phyloP scores from a whole-genome alignment of 2,329 filamentous ascomycete species.

The Colletotrichum coccodes region DNA sequence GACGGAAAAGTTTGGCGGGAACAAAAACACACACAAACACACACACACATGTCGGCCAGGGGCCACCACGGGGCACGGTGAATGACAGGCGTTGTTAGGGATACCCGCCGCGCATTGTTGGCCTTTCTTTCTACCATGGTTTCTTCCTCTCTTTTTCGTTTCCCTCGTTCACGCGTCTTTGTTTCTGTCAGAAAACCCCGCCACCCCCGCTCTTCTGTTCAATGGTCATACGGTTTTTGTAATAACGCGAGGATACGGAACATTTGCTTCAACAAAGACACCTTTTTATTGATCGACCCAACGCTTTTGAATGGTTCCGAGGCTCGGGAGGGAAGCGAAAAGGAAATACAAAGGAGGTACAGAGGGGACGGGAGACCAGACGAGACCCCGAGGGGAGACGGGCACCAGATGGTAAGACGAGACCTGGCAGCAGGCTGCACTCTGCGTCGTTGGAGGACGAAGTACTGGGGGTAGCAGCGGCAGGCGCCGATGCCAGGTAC shows the following conservation, averaged over 20 bases:
- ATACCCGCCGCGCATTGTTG: constrained; percentile 30
- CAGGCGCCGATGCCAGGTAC: constrained; percentile 15
- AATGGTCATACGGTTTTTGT: constrained; percentile 22
- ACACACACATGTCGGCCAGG: neutral
- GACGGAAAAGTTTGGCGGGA: constrained; percentile 27
- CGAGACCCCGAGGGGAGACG: neutral
- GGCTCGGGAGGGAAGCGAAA: neutral
- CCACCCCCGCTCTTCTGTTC: constrained; percentile 21
- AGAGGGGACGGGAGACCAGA: neutral
- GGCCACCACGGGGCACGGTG: constrained; percentile 13
- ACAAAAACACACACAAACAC: neutral
- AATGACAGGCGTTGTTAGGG: constrained; percentile 29
- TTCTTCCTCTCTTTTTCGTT: constrained; percentile 32
- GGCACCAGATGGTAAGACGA: neutral
- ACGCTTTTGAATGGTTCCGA: neutral
- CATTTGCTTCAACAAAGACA: constrained; percentile 32
- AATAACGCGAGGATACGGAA: constrained; percentile 27
- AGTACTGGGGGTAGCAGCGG: constrained; percentile 14
- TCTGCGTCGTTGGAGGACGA: neutral
- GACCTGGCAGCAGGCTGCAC: neutral
- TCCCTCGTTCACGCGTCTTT: constrained; percentile 14
- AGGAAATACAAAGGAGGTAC: neutral
- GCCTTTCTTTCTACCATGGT: constrained; percentile 15
- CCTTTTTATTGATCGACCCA: neutral
- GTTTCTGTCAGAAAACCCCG: constrained; percentile 11